A percentile compares a stretch with the other conserved stretches of the same genome.
Conservation (phyloP, 352 stramenopile genomes). For the Pythium plurisporium region DNA sequence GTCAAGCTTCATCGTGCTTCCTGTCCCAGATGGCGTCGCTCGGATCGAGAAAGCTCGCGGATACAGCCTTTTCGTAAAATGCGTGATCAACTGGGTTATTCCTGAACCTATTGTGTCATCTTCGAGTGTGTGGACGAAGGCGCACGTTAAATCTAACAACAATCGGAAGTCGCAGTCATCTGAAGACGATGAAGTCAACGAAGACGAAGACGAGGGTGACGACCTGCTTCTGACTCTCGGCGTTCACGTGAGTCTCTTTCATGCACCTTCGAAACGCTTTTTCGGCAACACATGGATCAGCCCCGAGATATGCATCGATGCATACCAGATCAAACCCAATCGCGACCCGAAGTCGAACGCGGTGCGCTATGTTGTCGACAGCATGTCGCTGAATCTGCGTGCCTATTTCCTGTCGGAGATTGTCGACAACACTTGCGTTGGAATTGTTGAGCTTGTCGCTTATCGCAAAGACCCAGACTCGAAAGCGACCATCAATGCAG, state of each 20-base stretch:
- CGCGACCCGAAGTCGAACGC: slow-evolving; percentile 39
- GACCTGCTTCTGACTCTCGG: slow-evolving; percentile 59
- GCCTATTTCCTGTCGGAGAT: slow-evolving; percentile 85
- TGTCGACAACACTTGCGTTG: slow-evolving; percentile 87
- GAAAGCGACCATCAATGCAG: slow-evolving; percentile 58
- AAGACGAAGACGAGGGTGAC: slow-evolving; percentile 39
- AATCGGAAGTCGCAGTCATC: slow-evolving; percentile 6
- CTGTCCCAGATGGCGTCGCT: slow-evolving; percentile 45
- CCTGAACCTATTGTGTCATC: slow-evolving; percentile 39
- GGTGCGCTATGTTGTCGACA: slow-evolving; percentile 49
- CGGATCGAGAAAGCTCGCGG: slow-evolving; percentile 56
- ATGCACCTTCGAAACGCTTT: slow-evolving; percentile 78
- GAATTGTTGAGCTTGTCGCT: slow-evolving; percentile 91
- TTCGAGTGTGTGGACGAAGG: neutral
- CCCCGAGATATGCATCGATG: slow-evolving; percentile 51
- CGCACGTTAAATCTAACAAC: slow-evolving; percentile 22
- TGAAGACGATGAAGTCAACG: slow-evolving; percentile 16
- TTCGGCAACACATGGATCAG: slow-evolving; percentile 92
- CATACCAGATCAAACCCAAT: slow-evolving; percentile 45
- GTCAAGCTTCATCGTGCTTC: slow-evolving; percentile 50
- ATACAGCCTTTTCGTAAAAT: slow-evolving; percentile 64
- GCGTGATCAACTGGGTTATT: slow-evolving; percentile 62
- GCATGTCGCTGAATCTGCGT: slow-evolving; percentile 53
- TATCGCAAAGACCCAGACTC: slow-evolving; percentile 82
- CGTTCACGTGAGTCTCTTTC: slow-evolving; percentile 88